Base-by-base conservation (phyloP, 768 basidiomycete genomes). In the Leccinum longicurvipes region DNA sequence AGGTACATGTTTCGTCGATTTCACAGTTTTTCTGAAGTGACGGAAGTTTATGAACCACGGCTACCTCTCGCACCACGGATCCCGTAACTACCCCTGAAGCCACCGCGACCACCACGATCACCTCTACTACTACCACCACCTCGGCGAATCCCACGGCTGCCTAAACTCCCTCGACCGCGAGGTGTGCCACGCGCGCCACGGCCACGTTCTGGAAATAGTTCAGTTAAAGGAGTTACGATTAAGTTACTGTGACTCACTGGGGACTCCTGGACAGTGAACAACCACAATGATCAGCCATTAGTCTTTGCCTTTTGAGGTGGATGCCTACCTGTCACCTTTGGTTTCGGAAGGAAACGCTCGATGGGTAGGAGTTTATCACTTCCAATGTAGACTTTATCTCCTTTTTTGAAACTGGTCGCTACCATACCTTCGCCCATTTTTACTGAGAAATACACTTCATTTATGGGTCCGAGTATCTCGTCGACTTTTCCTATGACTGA, bases 391-490 rank as follows among this genome's bases (percentile, higher is more conserved):
- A 99, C 91, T 70, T 96, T 98, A 77, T 99, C 97, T 45, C 97
- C 97, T 67, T 89, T 91, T 76, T 96, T 91, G 76, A 99, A 99
- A 71, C 91, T 93, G 62, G 77, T 87, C 8, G 97, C 95, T 47
- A 95, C 84, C 87, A 98, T 93, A 29, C 97, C 97, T 55, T 91
- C 87, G 19, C 87, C 84, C 89, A 98, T 97, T 78, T 98, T 99
- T 61, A 99, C 82, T 3, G 94, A 95, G 69, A 99, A 98, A 74
- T 85, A 98, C 56, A 98, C 94, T 70, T 98, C 93, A 70, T 97
- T 99, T 72, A 99, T 95, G 15, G 97, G 96, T 3, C 97, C 97
- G n/a, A 99, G 82, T 63, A 99, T 98, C 74, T 99, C 97, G 74
- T 99, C 97, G 41, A 99, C 89, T 76, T 97, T 98, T 59, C 97